phyloP scores from a whole-genome alignment of 306 rosid genomes.

The Betula pendula region DNA sequence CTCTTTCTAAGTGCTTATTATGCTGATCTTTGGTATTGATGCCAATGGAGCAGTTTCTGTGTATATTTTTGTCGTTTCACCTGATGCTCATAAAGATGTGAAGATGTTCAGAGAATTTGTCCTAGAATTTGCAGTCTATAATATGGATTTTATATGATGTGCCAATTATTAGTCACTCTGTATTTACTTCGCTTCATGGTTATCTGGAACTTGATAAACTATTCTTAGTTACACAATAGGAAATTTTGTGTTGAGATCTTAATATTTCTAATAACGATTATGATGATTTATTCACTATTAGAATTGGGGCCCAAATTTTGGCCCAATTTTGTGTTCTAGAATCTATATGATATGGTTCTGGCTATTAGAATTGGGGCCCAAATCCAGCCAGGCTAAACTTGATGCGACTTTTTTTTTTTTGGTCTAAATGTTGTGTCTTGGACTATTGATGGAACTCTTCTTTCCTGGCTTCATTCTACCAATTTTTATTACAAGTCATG shows the following conservation, averaged over 20 bases:
- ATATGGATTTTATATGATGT: background rate
- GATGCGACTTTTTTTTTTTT: background rate
- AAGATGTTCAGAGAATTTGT: background rate
- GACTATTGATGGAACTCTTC: background rate
- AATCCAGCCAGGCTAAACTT: background rate
- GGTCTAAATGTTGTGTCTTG: no score
- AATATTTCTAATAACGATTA: slow-evolving; percentile 1
- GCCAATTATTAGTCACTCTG: background rate
- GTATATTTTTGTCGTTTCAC: slow-evolving; percentile 30
- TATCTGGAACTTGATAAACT: background rate
- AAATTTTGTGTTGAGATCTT: background rate
- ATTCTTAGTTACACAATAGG: no score
- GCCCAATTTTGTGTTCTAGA: no score
- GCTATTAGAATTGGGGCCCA: background rate
- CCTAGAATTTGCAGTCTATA: background rate
- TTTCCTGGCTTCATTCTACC: background rate
- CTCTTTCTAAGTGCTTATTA: slow-evolving; percentile 39
- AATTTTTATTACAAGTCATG: background rate
- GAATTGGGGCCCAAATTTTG: no score
- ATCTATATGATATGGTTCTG: background rate
- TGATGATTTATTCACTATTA: background rate
- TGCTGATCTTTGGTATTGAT: slow-evolving; percentile 5
- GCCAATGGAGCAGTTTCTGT: slow-evolving; percentile 15
- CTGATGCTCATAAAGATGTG: background rate
- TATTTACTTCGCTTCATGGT: background rate